Percentiles rank a stretch among this genome's conserved stretches.
These are phyloP conservation scores for Ophiostoma tasmaniense DNA, from an alignment of 2,329 filamentous ascomycete species.

Conservation along the genomic window DNA sequence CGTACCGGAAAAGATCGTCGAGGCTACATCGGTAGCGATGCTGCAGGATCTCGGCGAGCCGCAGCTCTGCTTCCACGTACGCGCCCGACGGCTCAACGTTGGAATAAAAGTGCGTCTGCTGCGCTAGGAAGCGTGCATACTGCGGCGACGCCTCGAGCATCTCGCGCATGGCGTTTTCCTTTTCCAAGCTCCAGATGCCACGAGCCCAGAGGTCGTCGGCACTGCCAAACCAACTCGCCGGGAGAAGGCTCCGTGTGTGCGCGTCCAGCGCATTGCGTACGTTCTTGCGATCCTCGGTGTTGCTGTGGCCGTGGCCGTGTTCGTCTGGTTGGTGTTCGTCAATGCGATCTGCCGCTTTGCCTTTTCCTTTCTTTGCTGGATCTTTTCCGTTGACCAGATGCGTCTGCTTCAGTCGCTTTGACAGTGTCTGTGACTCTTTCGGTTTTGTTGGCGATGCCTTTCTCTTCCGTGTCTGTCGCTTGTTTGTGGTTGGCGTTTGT, in stretches of 20 bases:
- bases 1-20: slow-evolving; percentile 21
- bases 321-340: not conserved
- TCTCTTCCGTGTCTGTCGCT: not conserved
- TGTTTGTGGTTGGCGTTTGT: no score
- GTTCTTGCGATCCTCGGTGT: not conserved
- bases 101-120: not conserved
- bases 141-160: slow-evolving; percentile 3
- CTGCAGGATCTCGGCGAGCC: slow-evolving; percentile 18
- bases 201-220: slow-evolving; percentile 14
- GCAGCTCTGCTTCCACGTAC: slow-evolving; percentile 14
- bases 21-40: slow-evolving; percentile 19
- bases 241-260: slow-evolving; percentile 4
- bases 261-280: not conserved
- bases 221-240: slow-evolving; percentile 15
- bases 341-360: not conserved
- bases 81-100: not conserved
- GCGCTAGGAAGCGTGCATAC: slow-evolving; percentile 3
- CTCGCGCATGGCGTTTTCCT: slow-evolving; percentile 10
- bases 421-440: not conserved
- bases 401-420: not conserved
- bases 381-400: not conserved
- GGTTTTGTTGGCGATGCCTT: not conserved
- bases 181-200: slow-evolving; percentile 16
- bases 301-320: not conserved
- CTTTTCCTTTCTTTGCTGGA: not conserved